These are phyloP conservation scores for Staphylotrichum longicolle DNA, from an alignment of 495 filamentous ascomycete genomes.

Conservation along the genomic window DNA sequence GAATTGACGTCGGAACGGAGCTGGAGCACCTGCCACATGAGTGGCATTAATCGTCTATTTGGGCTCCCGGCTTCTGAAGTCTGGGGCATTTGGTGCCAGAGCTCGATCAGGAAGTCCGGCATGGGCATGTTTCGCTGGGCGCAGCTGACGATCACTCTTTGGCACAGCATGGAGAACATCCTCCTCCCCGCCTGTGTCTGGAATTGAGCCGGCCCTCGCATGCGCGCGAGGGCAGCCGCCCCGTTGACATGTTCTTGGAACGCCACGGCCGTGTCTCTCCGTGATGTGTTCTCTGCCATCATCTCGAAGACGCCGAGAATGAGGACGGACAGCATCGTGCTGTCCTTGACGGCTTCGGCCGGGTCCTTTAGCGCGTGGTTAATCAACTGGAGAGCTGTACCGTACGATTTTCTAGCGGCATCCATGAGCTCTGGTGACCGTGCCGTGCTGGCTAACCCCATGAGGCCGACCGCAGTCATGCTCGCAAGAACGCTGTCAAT, in stretches of 20 bases:
- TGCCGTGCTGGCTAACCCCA: slow-evolving; percentile 46
- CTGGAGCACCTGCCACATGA: slow-evolving; percentile 48
- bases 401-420: slow-evolving; percentile 47
- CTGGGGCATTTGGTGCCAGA: slow-evolving; percentile 37
- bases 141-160: slow-evolving; percentile 44
- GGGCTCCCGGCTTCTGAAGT: slow-evolving; percentile 28
- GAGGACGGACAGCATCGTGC: slow-evolving; percentile 60
- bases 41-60: slow-evolving; percentile 29
- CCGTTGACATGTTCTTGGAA: slow-evolving; percentile 63
- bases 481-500: slow-evolving; percentile 40
- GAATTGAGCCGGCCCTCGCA: slow-evolving; percentile 58
- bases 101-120: slow-evolving; percentile 37
- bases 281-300: slow-evolving; percentile 47
- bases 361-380: slow-evolving; percentile 55
- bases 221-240: slow-evolving; percentile 53
- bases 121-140: slow-evolving; percentile 39
- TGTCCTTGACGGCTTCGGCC: slow-evolving; percentile 56
- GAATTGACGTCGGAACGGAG: slow-evolving; percentile 43
- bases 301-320: slow-evolving; percentile 59
- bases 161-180: slow-evolving; percentile 58
- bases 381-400: slow-evolving; percentile 45
- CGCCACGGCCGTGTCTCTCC: slow-evolving; percentile 45
- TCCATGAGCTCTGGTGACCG: slow-evolving; percentile 42
- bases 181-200: slow-evolving; percentile 52
- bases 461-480: slow-evolving; percentile 52